phyloP scores from a whole-genome alignment of 177 flowering plant genomes.

The Vitis hybrid region DNA sequence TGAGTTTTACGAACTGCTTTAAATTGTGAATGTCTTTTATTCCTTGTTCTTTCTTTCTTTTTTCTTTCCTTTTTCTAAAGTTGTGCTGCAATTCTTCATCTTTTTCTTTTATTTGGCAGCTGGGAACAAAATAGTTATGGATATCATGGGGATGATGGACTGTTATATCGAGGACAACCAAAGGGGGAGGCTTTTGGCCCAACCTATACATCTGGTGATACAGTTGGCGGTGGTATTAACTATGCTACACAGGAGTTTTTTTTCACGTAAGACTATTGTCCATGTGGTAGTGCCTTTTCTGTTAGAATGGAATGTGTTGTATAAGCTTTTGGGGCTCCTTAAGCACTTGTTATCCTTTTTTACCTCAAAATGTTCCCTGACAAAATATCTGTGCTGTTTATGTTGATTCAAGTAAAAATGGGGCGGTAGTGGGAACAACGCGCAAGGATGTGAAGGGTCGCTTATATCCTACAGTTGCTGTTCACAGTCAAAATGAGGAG shows the following conservation, averaged over 20 bases:
- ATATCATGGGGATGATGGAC: constrained; percentile 98
- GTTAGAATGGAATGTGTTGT: not conserved
- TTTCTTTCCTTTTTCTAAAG: not conserved
- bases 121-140: constrained; percentile 97
- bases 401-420: constrained; percentile 76
- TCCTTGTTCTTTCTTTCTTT: not conserved
- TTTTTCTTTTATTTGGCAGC: constrained; percentile 34
- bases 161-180: constrained; percentile 86
- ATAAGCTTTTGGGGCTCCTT: not conserved
- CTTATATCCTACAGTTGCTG: constrained; percentile 87
- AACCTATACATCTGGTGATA: constrained; percentile 77
- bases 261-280: constrained; percentile 75
- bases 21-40: not conserved
- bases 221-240: constrained; percentile 94
- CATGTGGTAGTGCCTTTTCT: constrained; percentile 3
- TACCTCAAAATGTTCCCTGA: constrained; percentile 2
- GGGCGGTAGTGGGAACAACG: constrained; percentile 64
- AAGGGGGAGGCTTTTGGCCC: constrained; percentile 91
- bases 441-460: constrained; percentile 76
- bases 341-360: not conserved
- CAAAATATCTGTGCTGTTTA: constrained; percentile 8
- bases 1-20: not conserved
- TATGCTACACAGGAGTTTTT: constrained; percentile 87
- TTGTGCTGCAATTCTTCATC: not conserved
- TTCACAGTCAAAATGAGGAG: constrained; percentile 98